Evolutionary conservation across 2,329 filamentous ascomycete species (phyloP), one percentile per base, ranked within the genome.

Genomic region (Hypoxylon sp.): DNA sequence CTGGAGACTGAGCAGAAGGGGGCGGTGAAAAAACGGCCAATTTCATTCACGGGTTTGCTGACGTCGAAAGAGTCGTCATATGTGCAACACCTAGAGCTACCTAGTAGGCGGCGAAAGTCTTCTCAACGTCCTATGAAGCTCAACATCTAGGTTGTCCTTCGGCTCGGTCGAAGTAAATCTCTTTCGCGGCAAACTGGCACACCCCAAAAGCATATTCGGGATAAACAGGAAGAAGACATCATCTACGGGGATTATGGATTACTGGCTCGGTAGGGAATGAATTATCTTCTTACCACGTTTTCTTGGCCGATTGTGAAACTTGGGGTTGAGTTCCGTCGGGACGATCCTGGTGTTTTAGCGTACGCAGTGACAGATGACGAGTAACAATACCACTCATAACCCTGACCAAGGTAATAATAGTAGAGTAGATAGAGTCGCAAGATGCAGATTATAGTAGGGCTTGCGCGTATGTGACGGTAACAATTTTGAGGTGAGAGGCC

Each of bases 1-100:
- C 66, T 69, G 48, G 58, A 54, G 50, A 60, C 66, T 69, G 66
- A 61, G 52, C 45, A 37, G 46, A 46, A 59, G 37, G 39, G 51
- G 32, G 56, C 52, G 55, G 61, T 62, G 61, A 70, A 58, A n/a
- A 39, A 39, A 21, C 12, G 25, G 43, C 48, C 51, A 57, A 52
- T 53, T 53, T 37, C 37, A n/a, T n/a, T n/a, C 23, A 25, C 11
- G 27, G 39, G 23, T 41, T 27, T 61, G 45, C 47, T 62, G 52
- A 62, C 41, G 41, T 56, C 16, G 45, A 61, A 32, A 46, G 30
- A n/a, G 43, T 21, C 48, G 41, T 52, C 57, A 58, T 45, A 56
- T 23, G n/a, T 58, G 55, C 12, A 29, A 58, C 34, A n/a, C 29
- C 45, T 41, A 14, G 48, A 27, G 34, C 32, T 27, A 27, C 6